Base-by-base conservation (phyloP, 2,329 filamentous ascomycete species). In the Bipolaris gigantea region DNA sequence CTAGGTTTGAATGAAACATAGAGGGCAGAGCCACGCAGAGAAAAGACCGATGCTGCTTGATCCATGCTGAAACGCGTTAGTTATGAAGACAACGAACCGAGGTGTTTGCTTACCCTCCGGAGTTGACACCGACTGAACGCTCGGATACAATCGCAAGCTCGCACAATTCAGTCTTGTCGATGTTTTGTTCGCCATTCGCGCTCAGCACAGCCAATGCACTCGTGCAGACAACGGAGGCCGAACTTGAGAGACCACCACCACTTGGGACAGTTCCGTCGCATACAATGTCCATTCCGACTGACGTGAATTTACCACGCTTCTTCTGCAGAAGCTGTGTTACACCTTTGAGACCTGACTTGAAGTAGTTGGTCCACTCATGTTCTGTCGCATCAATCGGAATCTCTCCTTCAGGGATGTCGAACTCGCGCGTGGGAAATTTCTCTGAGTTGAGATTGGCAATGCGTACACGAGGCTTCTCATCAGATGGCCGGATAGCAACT, bases 341-440 rank as follows among this genome's bases (percentile, higher is more conserved):
- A 27, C 92, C 94, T 33, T 85, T 81, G 45, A 97, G 80, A 0
- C 94, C 94, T 49, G 91, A 90, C 78, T 94, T 95, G 84, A 99
- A 97, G 81, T 99, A 99, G 74, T 97, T 99, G 53, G 91, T 89
- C 94, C 94, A 99, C 77, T 97, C 92, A 62, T 95, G 89, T 63
- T 88, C 84, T 16, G 85, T 86, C 7, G 90, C 84, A 74, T 97
- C 92, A 66, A 99, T 96, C 10, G 77, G 71, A 15, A 81, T 75
- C n/a, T 78, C 76, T 40, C 78, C 79, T 49, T 79, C 76, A 2
- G 89, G 84, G 8, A 97, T 82, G 41, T 85, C 81, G 71, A 97
- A 95, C 64, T 89, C 85, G 61, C 85, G 84, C 1, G 86, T 76
- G 2, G 89, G 83, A 72, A 96, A 99, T 73, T 89, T 92, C 48